These are phyloP conservation scores for Aureobasidium sp. DNA, from an alignment of 2,329 filamentous ascomycete species.

Conservation along the genomic window DNA sequence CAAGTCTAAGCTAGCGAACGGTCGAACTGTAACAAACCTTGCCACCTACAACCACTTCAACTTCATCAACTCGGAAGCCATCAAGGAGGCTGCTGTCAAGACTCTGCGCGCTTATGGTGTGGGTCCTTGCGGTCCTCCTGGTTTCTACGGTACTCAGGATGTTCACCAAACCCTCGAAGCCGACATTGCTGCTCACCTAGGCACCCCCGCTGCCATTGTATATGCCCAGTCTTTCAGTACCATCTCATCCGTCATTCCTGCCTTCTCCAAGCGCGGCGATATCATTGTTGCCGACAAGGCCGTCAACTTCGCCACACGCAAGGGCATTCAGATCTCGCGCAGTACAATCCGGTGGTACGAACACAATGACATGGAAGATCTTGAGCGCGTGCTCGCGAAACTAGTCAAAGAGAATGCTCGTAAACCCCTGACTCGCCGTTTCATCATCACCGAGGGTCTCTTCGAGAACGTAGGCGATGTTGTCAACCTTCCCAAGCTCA, in stretches of 20 bases:
- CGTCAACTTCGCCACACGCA: slow-evolving; percentile 88
- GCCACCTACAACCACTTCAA: slow-evolving; percentile 98
- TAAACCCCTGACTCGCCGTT: slow-evolving; percentile 82
- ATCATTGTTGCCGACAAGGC: slow-evolving; percentile 93
- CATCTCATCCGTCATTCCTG: slow-evolving; percentile 91
- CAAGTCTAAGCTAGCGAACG: slow-evolving; percentile 79
- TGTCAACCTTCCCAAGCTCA: slow-evolving; percentile 75
- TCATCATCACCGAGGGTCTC: slow-evolving; percentile 90
- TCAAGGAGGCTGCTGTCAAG: slow-evolving; percentile 92
- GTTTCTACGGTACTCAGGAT: slow-evolving; percentile 97
- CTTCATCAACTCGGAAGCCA: slow-evolving; percentile 81
- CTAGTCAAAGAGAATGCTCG: slow-evolving; percentile 80
- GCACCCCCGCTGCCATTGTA: slow-evolving; percentile 81
- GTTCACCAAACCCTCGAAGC: slow-evolving; percentile 96
- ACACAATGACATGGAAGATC: slow-evolving; percentile 90
- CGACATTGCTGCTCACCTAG: slow-evolving; percentile 84
- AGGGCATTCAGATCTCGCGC: slow-evolving; percentile 85
- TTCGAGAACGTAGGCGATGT: slow-evolving; percentile 88
- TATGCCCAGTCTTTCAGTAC: slow-evolving; percentile 96
- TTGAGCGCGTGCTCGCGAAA: slow-evolving; percentile 76
- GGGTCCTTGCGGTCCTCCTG: slow-evolving; percentile 89
- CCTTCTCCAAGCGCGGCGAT: slow-evolving; percentile 94
- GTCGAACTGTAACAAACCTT: slow-evolving; percentile 85
- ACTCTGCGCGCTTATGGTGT: slow-evolving; percentile 93
- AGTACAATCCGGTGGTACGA: slow-evolving; percentile 91